Conservation (phyloP, 2,329 filamentous ascomycete genomes). For the Hortaea werneckii region DNA sequence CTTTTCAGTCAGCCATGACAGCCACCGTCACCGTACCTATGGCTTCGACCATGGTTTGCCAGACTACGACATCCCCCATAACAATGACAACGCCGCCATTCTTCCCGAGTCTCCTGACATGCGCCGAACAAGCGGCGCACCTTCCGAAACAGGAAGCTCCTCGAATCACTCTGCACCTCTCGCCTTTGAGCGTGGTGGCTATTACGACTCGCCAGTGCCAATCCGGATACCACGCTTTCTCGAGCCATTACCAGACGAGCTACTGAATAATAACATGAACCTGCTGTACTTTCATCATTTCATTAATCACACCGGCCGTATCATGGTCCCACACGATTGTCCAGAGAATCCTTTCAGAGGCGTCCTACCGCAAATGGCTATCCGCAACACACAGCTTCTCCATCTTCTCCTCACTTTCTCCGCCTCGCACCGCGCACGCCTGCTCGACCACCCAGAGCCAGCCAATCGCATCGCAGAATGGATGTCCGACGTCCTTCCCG, state of each 20-base stretch:
- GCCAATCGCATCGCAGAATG: slow-evolving; percentile 67
- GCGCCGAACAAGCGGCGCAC: slow-evolving; percentile 21
- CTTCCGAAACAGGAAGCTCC: slow-evolving; percentile 18
- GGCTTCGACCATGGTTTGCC: slow-evolving; percentile 61
- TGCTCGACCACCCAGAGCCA: slow-evolving; percentile 64
- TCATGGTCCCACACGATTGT: slow-evolving; percentile 53
- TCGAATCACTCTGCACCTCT: slow-evolving; percentile 27
- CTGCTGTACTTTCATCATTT: slow-evolving; percentile 65
- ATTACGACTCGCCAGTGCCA: slow-evolving; percentile 59
- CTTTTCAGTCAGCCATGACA: slow-evolving; percentile 3
- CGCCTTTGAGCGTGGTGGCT: slow-evolving; percentile 51
- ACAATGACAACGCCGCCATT: slow-evolving; percentile 61
- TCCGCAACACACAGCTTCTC: slow-evolving; percentile 60
- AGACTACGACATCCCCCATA: slow-evolving; percentile 60
- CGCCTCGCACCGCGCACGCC: slow-evolving; percentile 69
- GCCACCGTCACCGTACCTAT: slow-evolving; percentile 38
- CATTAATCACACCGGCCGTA: slow-evolving; percentile 68
- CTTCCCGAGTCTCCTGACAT: slow-evolving; percentile 22
- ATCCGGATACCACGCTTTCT: slow-evolving; percentile 52
- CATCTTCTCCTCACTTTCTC: slow-evolving; percentile 72
- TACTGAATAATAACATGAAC: slow-evolving; percentile 69
- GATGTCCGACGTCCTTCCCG: slow-evolving; percentile 70
- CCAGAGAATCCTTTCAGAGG: slow-evolving; percentile 50
- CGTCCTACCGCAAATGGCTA: slow-evolving; percentile 56
- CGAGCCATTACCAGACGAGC: slow-evolving; percentile 44